A percentile compares a stretch with the other conserved stretches of the same genome.
These are phyloP conservation scores for Phytophthora pisi DNA, from an alignment of 352 stramenopile species.

Conservation along the genomic window DNA sequence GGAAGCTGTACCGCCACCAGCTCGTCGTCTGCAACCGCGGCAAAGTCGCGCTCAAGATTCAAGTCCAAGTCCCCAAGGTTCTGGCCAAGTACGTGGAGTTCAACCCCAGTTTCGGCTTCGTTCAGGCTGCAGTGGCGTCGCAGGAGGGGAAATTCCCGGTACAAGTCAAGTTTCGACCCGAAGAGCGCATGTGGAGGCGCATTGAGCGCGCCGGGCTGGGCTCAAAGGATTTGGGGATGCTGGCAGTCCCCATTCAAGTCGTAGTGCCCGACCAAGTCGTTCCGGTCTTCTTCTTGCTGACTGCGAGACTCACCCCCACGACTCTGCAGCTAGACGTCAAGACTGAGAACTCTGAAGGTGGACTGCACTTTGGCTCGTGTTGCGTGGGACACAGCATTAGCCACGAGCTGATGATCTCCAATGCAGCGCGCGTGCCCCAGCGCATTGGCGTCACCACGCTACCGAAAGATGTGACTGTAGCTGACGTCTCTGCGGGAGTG, in stretches of 20 bases:
- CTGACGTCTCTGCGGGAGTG: slow-evolving; percentile 35
- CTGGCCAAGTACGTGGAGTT: slow-evolving; percentile 79
- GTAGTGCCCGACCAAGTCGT: slow-evolving; percentile 66
- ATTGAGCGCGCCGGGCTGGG: slow-evolving; percentile 53
- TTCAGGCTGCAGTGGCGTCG: slow-evolving; percentile 53
- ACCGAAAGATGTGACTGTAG: slow-evolving; percentile 33
- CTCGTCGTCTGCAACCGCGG: slow-evolving; percentile 86
- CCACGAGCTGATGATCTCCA: slow-evolving; percentile 38
- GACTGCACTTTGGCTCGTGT: slow-evolving; percentile 44
- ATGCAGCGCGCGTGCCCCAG: slow-evolving; percentile 39
- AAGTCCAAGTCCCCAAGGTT: slow-evolving; percentile 70
- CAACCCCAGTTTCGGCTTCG: slow-evolving; percentile 83
- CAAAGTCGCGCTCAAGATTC: slow-evolving; percentile 86
- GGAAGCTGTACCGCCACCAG: slow-evolving; percentile 87
- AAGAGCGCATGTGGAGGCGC: slow-evolving; percentile 47
- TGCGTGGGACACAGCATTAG: slow-evolving; percentile 47
- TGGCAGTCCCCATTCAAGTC: slow-evolving; percentile 56
- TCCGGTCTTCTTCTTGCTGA: slow-evolving; percentile 46
- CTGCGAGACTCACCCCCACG: slow-evolving; percentile 36
- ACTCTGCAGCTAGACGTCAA: slow-evolving; percentile 7
- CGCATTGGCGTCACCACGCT: slow-evolving; percentile 36
- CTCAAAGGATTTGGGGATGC: slow-evolving; percentile 35
- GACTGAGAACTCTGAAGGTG: slow-evolving; percentile 1
- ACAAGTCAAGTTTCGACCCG: slow-evolving; percentile 73
- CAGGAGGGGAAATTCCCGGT: slow-evolving; percentile 57